These are phyloP conservation scores for Fusarium sp. DNA, from an alignment of 2,329 filamentous ascomycete genomes.

Conservation along the genomic window DNA sequence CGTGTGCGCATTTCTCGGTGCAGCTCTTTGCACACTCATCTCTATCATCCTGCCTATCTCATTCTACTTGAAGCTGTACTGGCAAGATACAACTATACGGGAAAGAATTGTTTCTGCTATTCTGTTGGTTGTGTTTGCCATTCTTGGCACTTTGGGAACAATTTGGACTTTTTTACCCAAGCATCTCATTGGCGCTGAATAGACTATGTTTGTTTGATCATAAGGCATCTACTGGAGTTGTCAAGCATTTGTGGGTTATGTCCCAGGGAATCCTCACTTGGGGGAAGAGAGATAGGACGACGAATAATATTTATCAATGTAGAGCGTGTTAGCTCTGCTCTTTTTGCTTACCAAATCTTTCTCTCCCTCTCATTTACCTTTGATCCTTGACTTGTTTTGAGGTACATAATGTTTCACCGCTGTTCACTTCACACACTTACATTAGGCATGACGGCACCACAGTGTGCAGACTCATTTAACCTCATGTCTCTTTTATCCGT, in stretches of 20 bases:
- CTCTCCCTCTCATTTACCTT: background rate
- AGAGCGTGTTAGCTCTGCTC: background rate
- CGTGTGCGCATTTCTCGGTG: slow-evolving; percentile 92
- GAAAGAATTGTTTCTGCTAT: slow-evolving; percentile 77
- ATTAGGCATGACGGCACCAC: slow-evolving; percentile 17
- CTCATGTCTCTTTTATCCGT: background rate
- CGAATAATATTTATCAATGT: slow-evolving; percentile 14
- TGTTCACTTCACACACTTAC: background rate
- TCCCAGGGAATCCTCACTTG: background rate
- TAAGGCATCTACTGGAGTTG: slow-evolving; percentile 28
- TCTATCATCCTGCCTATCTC: slow-evolving; percentile 89
- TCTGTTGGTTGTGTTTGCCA: slow-evolving; percentile 75
- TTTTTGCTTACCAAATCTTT: background rate
- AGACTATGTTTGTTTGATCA: slow-evolving; percentile 5
- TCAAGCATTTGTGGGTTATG: background rate
- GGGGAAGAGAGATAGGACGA: slow-evolving; percentile 11
- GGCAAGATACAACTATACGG: slow-evolving; percentile 71
- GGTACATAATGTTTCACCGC: background rate
- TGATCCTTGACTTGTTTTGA: background rate
- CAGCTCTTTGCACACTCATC: slow-evolving; percentile 91
- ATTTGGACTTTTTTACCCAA: slow-evolving; percentile 90
- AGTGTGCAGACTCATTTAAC: slow-evolving; percentile 1
- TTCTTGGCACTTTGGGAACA: slow-evolving; percentile 82
- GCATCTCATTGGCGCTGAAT: slow-evolving; percentile 71
- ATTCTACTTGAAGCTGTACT: slow-evolving; percentile 93